Evolutionary conservation across 495 filamentous ascomycete species (phyloP).

Genomic region (Xylaria flabelliformis): DNA sequence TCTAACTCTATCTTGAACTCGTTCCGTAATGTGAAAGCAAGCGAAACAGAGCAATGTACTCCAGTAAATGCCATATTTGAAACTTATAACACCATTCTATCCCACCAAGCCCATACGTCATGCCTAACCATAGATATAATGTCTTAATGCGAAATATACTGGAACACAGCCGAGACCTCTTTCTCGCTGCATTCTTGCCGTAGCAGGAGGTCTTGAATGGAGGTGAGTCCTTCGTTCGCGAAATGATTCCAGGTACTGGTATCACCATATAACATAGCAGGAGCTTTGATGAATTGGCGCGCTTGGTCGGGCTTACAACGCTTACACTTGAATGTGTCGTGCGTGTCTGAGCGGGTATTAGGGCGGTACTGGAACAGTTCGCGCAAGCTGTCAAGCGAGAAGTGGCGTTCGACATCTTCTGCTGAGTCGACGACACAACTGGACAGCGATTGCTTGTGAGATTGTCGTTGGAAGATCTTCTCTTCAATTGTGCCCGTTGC

Average conservation of each 20-base stretch:
- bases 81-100: neutral
- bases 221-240: constrained; percentile 74
- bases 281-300: constrained; percentile 81
- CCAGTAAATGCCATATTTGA: neutral
- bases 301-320: constrained; percentile 85
- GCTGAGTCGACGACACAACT: constrained; percentile 97
- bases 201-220: constrained; percentile 90
- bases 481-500: constrained; percentile 98
- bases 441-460: constrained; percentile 95
- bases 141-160: constrained; percentile 88
- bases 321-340: constrained; percentile 99
- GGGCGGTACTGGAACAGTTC: constrained; percentile 93
- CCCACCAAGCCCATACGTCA: neutral
- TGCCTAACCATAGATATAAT: neutral
- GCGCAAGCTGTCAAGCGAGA: constrained; percentile 83
- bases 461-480: constrained; percentile 99
- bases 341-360: constrained; percentile 87
- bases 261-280: constrained; percentile 95
- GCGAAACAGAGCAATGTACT: neutral
- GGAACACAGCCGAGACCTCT: constrained; percentile 92
- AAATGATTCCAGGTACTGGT: constrained; percentile 99
- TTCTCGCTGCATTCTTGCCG: constrained; percentile 81
- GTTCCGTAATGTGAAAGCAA: constrained; percentile 12
- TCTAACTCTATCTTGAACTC: constrained; percentile 17
- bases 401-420: constrained; percentile 96